A percentile compares a stretch with the other conserved stretches of the same genome.
Evolutionary conservation across 495 filamentous ascomycete genomes (phyloP).

Genomic region (Sordaria brevicollis): DNA sequence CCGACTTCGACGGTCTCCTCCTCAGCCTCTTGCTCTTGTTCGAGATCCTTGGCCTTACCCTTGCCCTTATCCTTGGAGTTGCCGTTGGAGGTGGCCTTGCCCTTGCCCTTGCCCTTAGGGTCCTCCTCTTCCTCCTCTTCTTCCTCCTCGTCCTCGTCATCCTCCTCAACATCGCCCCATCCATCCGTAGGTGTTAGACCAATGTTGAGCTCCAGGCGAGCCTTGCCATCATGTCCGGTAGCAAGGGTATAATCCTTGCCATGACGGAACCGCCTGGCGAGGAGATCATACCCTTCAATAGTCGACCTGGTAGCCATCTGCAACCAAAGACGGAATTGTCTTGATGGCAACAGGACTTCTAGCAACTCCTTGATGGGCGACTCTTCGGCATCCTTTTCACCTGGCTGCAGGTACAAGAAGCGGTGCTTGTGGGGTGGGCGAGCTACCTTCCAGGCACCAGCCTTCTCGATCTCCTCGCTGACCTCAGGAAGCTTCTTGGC

Average conservation of each 20-base stretch:
- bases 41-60: slow-evolving; percentile 14
- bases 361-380: slow-evolving; percentile 66
- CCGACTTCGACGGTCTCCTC: slow-evolving; percentile 49
- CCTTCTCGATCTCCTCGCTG: slow-evolving; percentile 47
- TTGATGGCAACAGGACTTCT: slow-evolving; percentile 67
- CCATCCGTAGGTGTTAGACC: slow-evolving; percentile 70
- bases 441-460: slow-evolving; percentile 58
- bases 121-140: slow-evolving; percentile 27
- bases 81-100: slow-evolving; percentile 27
- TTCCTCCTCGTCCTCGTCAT: slow-evolving; percentile 36
- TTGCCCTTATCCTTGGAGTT: slow-evolving; percentile 20
- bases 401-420: slow-evolving; percentile 66
- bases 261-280: slow-evolving; percentile 74
- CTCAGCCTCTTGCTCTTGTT: slow-evolving; percentile 12
- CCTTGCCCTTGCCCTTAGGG: slow-evolving; percentile 36
- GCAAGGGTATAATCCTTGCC: slow-evolving; percentile 90
- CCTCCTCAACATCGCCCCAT: slow-evolving; percentile 67
- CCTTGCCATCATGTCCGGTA: slow-evolving; percentile 67
- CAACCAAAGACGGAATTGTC: slow-evolving; percentile 87
- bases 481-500: slow-evolving; percentile 31
- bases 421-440: slow-evolving; percentile 92
- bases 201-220: slow-evolving; percentile 79
- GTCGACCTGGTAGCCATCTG: slow-evolving; percentile 62
- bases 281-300: slow-evolving; percentile 55
- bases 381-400: slow-evolving; percentile 15